These are phyloP conservation scores for Penicillium tannophilum DNA, from an alignment of 495 filamentous ascomycete genomes.

Conservation along the genomic window DNA sequence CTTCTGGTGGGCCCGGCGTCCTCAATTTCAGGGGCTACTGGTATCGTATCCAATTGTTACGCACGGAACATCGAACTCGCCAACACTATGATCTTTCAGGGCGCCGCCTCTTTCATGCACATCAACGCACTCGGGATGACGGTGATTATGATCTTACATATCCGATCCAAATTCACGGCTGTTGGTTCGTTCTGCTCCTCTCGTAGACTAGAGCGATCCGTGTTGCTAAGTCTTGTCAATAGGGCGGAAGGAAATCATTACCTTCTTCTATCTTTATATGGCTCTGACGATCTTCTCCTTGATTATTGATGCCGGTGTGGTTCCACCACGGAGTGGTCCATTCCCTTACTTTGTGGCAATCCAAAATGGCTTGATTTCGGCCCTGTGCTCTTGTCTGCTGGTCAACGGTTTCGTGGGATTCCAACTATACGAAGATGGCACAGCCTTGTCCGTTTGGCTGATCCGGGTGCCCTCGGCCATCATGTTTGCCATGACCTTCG, in stretches of 20 bases:
- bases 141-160: conserved; percentile 93
- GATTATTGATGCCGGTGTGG: conserved; percentile 88
- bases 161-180: conserved; percentile 95
- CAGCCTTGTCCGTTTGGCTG: conserved; percentile 90
- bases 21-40: conserved; percentile 64
- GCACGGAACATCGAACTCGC: conserved; percentile 93
- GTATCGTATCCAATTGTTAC: conserved; percentile 89
- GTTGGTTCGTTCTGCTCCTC: conserved; percentile 69
- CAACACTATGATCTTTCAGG: conserved; percentile 97
- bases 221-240: conserved; percentile 19
- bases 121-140: conserved; percentile 92
- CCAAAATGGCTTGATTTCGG: conserved; percentile 87
- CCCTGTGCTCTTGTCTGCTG: conserved; percentile 82
- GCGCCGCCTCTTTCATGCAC: conserved; percentile 89
- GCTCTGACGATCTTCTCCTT: conserved; percentile 85
- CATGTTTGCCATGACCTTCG: conserved; percentile 86
- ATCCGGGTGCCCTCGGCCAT: conserved; percentile 72
- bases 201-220: neutral
- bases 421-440: conserved; percentile 97
- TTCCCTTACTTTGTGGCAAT: conserved; percentile 91
- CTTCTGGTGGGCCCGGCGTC: conserved; percentile 72
- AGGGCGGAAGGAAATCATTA: conserved; percentile 98
- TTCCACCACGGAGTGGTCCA: conserved; percentile 74
- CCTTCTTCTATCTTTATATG: conserved; percentile 97
- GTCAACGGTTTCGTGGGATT: conserved; percentile 99